Evolutionary conservation across 2,329 filamentous ascomycete genomes (phyloP).

Genomic region (Colletotrichum eremochloae): DNA sequence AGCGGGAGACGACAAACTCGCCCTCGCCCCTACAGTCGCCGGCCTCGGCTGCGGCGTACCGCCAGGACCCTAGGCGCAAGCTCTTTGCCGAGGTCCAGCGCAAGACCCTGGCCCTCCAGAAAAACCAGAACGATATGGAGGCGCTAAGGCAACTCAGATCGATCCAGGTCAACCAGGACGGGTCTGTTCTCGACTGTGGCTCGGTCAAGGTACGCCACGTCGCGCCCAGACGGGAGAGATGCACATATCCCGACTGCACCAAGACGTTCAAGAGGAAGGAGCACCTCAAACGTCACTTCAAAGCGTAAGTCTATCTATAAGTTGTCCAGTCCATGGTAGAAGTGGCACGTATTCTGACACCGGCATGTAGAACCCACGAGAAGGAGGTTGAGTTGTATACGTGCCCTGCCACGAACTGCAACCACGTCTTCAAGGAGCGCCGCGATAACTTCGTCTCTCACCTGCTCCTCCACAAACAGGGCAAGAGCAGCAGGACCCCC

Average conservation of each 20-base stretch:
- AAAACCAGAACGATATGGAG: slow-evolving; percentile 50
- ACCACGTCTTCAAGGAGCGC: slow-evolving; percentile 44
- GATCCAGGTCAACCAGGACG: slow-evolving; percentile 42
- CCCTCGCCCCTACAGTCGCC: slow-evolving; percentile 48
- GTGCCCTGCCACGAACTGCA: slow-evolving; percentile 42
- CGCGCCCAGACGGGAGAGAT: slow-evolving; percentile 48
- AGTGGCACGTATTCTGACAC: slow-evolving; percentile 22
- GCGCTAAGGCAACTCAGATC: slow-evolving; percentile 42
- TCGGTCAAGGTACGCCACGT: slow-evolving; percentile 43
- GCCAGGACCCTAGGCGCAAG: slow-evolving; percentile 51
- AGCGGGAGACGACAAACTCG: slow-evolving; percentile 53
- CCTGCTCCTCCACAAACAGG: slow-evolving; percentile 44
- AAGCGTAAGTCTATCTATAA: slow-evolving; percentile 57
- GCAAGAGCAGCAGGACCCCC: slow-evolving; percentile 43
- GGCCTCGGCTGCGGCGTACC: slow-evolving; percentile 51
- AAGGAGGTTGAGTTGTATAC: slow-evolving; percentile 42
- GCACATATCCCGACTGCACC: slow-evolving; percentile 61
- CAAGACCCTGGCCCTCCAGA: slow-evolving; percentile 60
- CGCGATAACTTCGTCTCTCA: slow-evolving; percentile 45
- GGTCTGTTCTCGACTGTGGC: slow-evolving; percentile 39
- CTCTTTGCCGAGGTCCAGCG: slow-evolving; percentile 59
- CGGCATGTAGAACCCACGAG: slow-evolving; percentile 15
- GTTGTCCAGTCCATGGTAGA: slow-evolving; percentile 43
- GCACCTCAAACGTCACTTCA: slow-evolving; percentile 68
- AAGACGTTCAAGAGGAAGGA: slow-evolving; percentile 66